Conservation (phyloP, 805 yeast genomes). For the Lachancea dasiensis region DNA sequence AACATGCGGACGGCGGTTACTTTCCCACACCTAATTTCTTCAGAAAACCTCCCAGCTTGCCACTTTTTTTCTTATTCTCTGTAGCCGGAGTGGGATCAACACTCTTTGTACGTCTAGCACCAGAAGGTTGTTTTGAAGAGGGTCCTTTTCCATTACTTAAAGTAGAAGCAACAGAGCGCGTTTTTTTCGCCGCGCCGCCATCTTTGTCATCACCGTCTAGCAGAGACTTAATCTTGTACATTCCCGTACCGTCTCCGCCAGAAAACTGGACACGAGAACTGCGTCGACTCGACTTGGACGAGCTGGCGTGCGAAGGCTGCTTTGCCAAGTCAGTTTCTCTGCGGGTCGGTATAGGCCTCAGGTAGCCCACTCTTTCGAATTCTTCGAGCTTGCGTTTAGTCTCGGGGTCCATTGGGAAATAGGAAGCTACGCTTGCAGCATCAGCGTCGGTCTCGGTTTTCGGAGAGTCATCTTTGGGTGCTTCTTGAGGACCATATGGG, state of each 20-base stretch:
- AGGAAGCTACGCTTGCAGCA: slow-evolving; percentile 16
- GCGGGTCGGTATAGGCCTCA: slow-evolving; percentile 26
- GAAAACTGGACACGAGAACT: slow-evolving; percentile 27
- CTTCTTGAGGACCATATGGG: no score
- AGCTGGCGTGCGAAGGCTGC: slow-evolving; percentile 8
- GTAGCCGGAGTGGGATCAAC: neutral
- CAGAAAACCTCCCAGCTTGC: slow-evolving; percentile 11
- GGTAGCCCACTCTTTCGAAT: slow-evolving; percentile 28
- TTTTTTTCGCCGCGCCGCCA: slow-evolving; percentile 16
- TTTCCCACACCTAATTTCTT: slow-evolving; percentile 9
- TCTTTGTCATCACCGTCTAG: slow-evolving; percentile 17
- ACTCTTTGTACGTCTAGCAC: slow-evolving; percentile 8
- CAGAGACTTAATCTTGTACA: slow-evolving; percentile 31
- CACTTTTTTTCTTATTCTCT: slow-evolving; percentile 6
- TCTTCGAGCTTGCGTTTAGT: slow-evolving; percentile 20
- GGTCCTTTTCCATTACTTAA: slow-evolving; percentile 3
- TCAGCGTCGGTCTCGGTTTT: slow-evolving; percentile 13
- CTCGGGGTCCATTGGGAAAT: slow-evolving; percentile 26
- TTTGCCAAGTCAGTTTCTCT: slow-evolving; percentile 10
- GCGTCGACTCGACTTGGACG: slow-evolving; percentile 20
- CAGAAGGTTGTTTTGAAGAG: neutral
- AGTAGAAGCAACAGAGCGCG: slow-evolving; percentile 17
- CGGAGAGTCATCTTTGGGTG: slow-evolving; percentile 5
- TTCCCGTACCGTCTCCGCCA: slow-evolving; percentile 15
- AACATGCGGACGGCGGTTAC: neutral